Conservation (phyloP, 2,329 filamentous ascomycete genomes). For the Tolypocladium pustulatum region DNA sequence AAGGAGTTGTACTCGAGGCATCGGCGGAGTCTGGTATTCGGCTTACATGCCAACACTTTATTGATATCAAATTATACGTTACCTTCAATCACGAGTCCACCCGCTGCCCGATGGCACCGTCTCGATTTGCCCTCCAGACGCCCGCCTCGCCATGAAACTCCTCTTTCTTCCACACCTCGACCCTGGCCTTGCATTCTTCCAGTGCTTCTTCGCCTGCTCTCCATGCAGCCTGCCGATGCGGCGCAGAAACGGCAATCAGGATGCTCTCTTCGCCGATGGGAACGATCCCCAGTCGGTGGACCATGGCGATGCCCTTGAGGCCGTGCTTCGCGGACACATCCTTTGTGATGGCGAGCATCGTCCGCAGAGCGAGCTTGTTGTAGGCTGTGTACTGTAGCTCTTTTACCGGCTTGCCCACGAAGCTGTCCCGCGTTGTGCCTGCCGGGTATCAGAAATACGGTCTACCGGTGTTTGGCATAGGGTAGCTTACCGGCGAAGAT, state of each 20-base stretch:
- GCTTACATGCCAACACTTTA: neutral
- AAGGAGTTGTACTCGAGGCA: neutral
- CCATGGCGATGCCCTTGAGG: conserved; percentile 65
- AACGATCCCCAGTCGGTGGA: conserved; percentile 76
- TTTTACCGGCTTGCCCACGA: conserved; percentile 59
- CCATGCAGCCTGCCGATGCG: conserved; percentile 81
- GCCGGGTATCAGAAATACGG: neutral
- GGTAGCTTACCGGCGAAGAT: conserved; percentile 55
- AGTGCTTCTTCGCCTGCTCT: conserved; percentile 78
- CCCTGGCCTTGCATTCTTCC: conserved; percentile 72
- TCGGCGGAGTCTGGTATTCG: neutral
- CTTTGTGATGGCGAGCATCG: conserved; percentile 54
- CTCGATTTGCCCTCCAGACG: conserved; percentile 81
- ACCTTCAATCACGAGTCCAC: conserved; percentile 16
- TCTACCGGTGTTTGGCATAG: conserved; percentile 4
- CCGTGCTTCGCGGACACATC: conserved; percentile 47
- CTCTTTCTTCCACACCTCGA: conserved; percentile 95
- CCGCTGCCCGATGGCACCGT: conserved; percentile 50
- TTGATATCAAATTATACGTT: neutral
- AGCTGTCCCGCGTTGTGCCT: conserved; percentile 72
- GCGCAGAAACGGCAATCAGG: conserved; percentile 72
- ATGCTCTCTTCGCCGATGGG: conserved; percentile 92
- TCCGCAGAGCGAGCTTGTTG: conserved; percentile 55
- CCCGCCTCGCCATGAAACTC: conserved; percentile 71
- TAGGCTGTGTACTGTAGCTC: conserved; percentile 71